Conservation (phyloP, 345 rosid species). For the Toxicodendron radicans region DNA sequence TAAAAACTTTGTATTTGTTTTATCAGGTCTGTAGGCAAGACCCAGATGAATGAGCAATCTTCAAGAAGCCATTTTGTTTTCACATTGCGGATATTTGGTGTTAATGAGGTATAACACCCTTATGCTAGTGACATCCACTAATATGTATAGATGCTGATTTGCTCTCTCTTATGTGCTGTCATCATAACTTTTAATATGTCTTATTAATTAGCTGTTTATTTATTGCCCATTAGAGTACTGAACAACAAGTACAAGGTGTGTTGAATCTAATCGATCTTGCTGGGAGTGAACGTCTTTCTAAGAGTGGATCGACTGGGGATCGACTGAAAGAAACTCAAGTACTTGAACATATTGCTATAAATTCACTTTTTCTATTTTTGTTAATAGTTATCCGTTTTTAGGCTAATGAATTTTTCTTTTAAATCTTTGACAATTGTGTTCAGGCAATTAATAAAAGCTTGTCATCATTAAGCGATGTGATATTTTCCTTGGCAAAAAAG, state of each 20-base stretch:
- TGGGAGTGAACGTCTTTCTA: constrained; percentile 95
- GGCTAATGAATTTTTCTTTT: not conserved
- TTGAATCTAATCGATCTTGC: constrained; percentile 98
- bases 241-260: constrained; percentile 95
- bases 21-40: constrained; percentile 89
- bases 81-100: constrained; percentile 81
- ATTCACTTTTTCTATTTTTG: not conserved
- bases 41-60: constrained; percentile 95
- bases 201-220: constrained; percentile 15
- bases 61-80: constrained; percentile 97
- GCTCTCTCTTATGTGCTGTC: not conserved
- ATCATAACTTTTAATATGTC: not conserved
- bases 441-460: constrained; percentile 96
- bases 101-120: constrained; percentile 62
- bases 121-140: not conserved
- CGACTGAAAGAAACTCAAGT: constrained; percentile 96
- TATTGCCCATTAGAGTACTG: constrained; percentile 60
- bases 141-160: not conserved
- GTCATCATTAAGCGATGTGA: constrained; percentile 86
- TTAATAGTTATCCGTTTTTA: not conserved
- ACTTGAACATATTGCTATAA: constrained; percentile 17
- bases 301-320: constrained; percentile 97
- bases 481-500: constrained; percentile 88
- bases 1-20: constrained; percentile 7
- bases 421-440: not conserved